Conservation (phyloP, 1,139 yeast species). For the Debaryomyces sp. region DNA sequence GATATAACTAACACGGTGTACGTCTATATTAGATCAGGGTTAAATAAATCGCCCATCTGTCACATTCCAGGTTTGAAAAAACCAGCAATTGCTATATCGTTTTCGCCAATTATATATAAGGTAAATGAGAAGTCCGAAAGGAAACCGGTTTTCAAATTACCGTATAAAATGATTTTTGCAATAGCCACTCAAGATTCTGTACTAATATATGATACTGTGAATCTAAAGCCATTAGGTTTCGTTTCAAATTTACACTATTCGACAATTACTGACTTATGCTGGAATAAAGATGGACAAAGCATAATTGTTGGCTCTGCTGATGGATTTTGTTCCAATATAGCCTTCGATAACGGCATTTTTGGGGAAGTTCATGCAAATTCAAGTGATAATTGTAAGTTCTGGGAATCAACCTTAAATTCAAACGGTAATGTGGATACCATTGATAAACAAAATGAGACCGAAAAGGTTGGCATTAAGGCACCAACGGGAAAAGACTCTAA, state of each 20-base stretch:
- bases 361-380: conserved; percentile 37
- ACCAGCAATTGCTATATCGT: conserved; percentile 82
- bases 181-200: conserved; percentile 93
- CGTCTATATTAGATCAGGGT: conserved; percentile 70
- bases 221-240: conserved; percentile 66
- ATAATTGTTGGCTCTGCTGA: conserved; percentile 86
- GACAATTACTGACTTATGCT: conserved; percentile 81
- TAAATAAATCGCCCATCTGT: conserved; percentile 70
- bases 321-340: conserved; percentile 81
- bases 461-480: neutral
- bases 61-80: conserved; percentile 78
- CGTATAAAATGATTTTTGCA: conserved; percentile 85
- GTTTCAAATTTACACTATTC: conserved; percentile 85
- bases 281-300: conserved; percentile 79
- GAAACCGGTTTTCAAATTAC: conserved; percentile 46
- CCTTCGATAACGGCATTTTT: conserved; percentile 52
- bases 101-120: conserved; percentile 68
- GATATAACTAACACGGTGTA: conserved; percentile 67
- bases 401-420: conserved; percentile 1
- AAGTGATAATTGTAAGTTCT: neutral
- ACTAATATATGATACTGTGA: conserved; percentile 77
- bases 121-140: conserved; percentile 17
- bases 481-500: neutral
- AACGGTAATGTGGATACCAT: neutral
- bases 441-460: neutral